These are phyloP conservation scores for Musa acuminata DNA, from an alignment of 176 grass and related monocot species.

Conservation along the genomic window DNA sequence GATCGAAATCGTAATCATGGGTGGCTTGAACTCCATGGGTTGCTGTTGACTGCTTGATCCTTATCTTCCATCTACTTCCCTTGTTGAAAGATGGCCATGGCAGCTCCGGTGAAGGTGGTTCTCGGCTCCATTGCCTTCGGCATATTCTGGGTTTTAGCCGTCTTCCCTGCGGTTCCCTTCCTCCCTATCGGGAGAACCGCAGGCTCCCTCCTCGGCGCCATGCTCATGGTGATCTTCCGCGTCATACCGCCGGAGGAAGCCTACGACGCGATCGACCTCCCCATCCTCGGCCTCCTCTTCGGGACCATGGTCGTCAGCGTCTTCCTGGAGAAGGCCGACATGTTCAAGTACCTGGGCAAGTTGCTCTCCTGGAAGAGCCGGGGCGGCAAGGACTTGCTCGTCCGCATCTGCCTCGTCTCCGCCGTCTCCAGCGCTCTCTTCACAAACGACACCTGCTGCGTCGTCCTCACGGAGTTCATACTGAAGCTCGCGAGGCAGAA, in stretches of 20 bases:
- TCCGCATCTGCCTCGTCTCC: slow-evolving; percentile 51
- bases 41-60: too few relatives aligned
- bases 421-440: slow-evolving; percentile 80
- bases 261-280: slow-evolving; percentile 68
- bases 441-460: slow-evolving; percentile 94
- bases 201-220: slow-evolving; percentile 71
- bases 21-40: too few relatives aligned
- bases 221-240: slow-evolving; percentile 76
- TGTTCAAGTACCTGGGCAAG: slow-evolving; percentile 66
- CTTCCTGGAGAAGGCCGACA: slow-evolving; percentile 86
- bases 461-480: slow-evolving; percentile 63
- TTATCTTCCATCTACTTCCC: too few relatives aligned
- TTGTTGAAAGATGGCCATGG: slow-evolving; percentile 50
- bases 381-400: slow-evolving; percentile 66
- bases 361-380: slow-evolving; percentile 56
- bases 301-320: slow-evolving; percentile 86
- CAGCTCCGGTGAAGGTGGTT: slow-evolving; percentile 35
- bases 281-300: slow-evolving; percentile 80
- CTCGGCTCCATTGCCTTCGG: slow-evolving; percentile 54
- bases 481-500: slow-evolving; percentile 87
- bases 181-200: slow-evolving; percentile 76
- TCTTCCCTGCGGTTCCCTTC: slow-evolving; percentile 81
- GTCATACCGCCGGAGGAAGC: slow-evolving; percentile 71
- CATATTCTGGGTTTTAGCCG: slow-evolving; percentile 76
- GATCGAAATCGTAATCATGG: too few relatives aligned